Percentiles rank a stretch among this genome's conserved stretches.
Conservation (phyloP, 2,329 filamentous ascomycete genomes). For the Aspergillus awamori region DNA sequence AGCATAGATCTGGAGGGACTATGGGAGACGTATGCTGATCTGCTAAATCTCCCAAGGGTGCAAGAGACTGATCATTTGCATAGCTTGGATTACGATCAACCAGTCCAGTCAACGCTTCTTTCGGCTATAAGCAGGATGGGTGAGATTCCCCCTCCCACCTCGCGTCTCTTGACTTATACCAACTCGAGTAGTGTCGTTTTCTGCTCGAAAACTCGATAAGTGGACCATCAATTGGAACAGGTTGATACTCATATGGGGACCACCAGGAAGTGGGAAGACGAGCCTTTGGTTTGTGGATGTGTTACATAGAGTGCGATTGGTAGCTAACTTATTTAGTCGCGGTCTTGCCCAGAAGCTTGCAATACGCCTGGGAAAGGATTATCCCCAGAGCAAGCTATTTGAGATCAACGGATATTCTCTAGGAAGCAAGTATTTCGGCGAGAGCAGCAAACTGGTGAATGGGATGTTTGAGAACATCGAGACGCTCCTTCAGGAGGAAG, state of each 20-base stretch:
- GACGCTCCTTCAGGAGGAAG: slow-evolving; percentile 39
- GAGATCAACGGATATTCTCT: slow-evolving; percentile 52
- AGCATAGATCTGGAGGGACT: slow-evolving; percentile 44
- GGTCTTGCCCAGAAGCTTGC: slow-evolving; percentile 54
- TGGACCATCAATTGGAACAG: slow-evolving; percentile 51
- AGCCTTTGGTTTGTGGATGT: slow-evolving; percentile 23
- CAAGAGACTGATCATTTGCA: background rate
- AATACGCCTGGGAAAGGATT: slow-evolving; percentile 50
- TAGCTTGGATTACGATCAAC: slow-evolving; percentile 48
- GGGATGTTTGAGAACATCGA: slow-evolving; percentile 49
- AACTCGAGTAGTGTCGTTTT: slow-evolving; percentile 30
- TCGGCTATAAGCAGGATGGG: slow-evolving; percentile 45
- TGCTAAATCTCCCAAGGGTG: background rate
- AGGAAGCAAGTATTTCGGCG: slow-evolving; percentile 53
- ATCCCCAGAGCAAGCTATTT: slow-evolving; percentile 45
- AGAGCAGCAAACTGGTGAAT: slow-evolving; percentile 50
- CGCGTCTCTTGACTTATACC: background rate
- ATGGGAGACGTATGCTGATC: slow-evolving; percentile 45
- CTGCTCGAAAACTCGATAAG: slow-evolving; percentile 39
- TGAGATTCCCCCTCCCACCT: slow-evolving; percentile 15
- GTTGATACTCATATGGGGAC: slow-evolving; percentile 82
- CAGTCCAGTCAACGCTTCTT: slow-evolving; percentile 46
- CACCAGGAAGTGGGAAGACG: slow-evolving; percentile 93
- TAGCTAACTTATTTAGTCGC: slow-evolving; percentile 31
- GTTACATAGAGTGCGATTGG: background rate